These are phyloP conservation scores for Tausonia pullulans DNA, from an alignment of 1,284 basidiomycete genomes.

Conservation along the genomic window DNA sequence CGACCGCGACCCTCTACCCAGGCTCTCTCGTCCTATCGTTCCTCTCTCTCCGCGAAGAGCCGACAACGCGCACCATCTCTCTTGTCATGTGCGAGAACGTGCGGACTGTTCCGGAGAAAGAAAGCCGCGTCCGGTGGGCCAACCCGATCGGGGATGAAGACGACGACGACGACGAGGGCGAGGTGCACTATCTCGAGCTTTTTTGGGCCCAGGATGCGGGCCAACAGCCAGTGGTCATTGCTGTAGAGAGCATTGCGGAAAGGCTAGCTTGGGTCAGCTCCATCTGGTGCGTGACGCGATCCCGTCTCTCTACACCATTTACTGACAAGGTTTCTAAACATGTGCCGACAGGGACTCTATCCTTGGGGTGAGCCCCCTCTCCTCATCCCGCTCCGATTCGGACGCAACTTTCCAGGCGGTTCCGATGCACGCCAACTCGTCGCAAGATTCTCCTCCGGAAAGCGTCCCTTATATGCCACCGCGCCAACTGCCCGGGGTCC, in stretches of 20 bases:
- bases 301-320: too few relatives aligned
- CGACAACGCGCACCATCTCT: background rate
- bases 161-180: slow-evolving; percentile 4
- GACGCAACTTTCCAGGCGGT: too few relatives aligned
- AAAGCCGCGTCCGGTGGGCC: slow-evolving; percentile 5
- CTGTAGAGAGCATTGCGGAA: slow-evolving; percentile 9
- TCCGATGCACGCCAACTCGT: too few relatives aligned
- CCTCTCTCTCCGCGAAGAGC: slow-evolving; percentile 8
- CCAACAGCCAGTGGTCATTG: background rate
- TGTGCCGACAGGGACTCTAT: slow-evolving; percentile 11
- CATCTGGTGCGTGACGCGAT: slow-evolving; percentile 6
- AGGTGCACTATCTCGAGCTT: slow-evolving; percentile 14
- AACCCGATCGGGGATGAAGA: slow-evolving; percentile 1
- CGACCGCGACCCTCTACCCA: slow-evolving; percentile 6
- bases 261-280: slow-evolving; percentile 15
- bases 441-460: too few relatives aligned
- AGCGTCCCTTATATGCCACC: too few relatives aligned
- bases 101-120: slow-evolving; percentile 13
- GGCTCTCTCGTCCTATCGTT: background rate
- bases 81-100: background rate
- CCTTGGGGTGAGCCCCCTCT: slow-evolving; percentile 1
- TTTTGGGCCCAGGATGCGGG: background rate
- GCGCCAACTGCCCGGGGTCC: too few relatives aligned
- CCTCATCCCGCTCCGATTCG: background rate
- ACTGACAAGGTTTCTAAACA: too few relatives aligned